Conservation (phyloP, 2,329 filamentous ascomycete genomes). For the Aspergillus latus region DNA sequence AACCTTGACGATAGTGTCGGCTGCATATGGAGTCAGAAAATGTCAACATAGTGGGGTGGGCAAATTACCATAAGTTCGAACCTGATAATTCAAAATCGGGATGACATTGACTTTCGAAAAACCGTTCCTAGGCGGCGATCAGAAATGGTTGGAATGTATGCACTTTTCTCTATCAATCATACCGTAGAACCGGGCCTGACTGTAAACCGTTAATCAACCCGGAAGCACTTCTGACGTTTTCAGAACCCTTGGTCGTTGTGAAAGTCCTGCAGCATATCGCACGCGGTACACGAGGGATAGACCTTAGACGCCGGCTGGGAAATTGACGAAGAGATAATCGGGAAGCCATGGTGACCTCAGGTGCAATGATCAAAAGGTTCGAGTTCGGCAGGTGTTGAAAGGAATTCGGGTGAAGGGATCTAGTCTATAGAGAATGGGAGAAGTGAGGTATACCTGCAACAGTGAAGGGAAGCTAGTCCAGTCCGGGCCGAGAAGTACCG, state of each 20-base stretch:
- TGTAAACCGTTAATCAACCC: slow-evolving; percentile 27
- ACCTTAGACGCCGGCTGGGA: slow-evolving; percentile 33
- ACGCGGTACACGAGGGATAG: slow-evolving; percentile 29
- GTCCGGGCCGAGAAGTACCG: slow-evolving; percentile 32
- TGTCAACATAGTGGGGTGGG: not conserved
- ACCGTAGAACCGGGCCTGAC: slow-evolving; percentile 28
- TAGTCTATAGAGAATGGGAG: slow-evolving; percentile 15
- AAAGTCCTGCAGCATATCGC: slow-evolving; percentile 28
- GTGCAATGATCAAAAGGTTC: not conserved
- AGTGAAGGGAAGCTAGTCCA: slow-evolving; percentile 14
- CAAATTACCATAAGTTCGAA: slow-evolving; percentile 38
- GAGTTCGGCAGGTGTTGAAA: not conserved
- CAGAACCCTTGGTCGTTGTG: slow-evolving; percentile 26
- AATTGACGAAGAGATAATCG: slow-evolving; percentile 40
- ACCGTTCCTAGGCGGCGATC: slow-evolving; percentile 13
- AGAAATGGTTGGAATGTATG: not conserved
- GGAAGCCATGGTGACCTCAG: slow-evolving; percentile 36
- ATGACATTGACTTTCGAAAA: slow-evolving; percentile 25
- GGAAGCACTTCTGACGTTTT: slow-evolving; percentile 8
- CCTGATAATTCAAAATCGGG: slow-evolving; percentile 31
- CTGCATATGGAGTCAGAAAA: slow-evolving; percentile 39
- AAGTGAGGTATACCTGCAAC: slow-evolving; percentile 16
- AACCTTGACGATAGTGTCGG: slow-evolving; percentile 86
- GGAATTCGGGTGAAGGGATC: slow-evolving; percentile 4
- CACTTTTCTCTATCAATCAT: slow-evolving; percentile 8